Percentiles rank a stretch among this genome's conserved stretches.
phyloP scores from a whole-genome alignment of 257 asterid species.

The Solanum boliviense region DNA sequence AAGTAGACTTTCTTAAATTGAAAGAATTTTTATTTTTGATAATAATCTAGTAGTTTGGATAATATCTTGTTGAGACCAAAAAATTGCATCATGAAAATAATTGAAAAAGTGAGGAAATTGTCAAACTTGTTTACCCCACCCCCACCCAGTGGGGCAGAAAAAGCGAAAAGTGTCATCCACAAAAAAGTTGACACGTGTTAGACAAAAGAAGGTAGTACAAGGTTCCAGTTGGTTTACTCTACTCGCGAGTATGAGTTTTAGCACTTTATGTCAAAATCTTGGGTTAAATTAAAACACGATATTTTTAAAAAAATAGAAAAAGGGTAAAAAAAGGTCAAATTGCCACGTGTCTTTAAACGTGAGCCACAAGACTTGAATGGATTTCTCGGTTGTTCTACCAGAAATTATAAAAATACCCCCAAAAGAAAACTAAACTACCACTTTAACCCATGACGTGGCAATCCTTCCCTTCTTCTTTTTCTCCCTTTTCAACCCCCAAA shows the following conservation, averaged over 20 bases:
- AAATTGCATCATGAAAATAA: neutral
- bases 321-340: neutral
- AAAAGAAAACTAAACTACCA: neutral
- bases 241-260: slow-evolving; percentile 19
- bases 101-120: neutral
- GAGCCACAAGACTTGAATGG: slow-evolving; percentile 58
- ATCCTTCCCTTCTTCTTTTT: neutral
- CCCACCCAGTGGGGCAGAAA: neutral
- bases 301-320: neutral
- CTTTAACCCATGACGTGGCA: slow-evolving; percentile 50
- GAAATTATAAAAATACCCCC: neutral
- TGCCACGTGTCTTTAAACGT: slow-evolving; percentile 60
- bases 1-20: neutral
- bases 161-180: slow-evolving; percentile 6
- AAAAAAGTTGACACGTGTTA: slow-evolving; percentile 9
- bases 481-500: neutral
- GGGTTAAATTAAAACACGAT: neutral
- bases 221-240: neutral
- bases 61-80: neutral
- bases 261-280: neutral
- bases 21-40: neutral
- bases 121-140: neutral
- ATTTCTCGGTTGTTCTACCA: slow-evolving; percentile 38
- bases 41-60: neutral
- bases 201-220: neutral